phyloP scores from a whole-genome alignment of 176 grass and related monocot genomes.

The Metroxylon sagu region DNA sequence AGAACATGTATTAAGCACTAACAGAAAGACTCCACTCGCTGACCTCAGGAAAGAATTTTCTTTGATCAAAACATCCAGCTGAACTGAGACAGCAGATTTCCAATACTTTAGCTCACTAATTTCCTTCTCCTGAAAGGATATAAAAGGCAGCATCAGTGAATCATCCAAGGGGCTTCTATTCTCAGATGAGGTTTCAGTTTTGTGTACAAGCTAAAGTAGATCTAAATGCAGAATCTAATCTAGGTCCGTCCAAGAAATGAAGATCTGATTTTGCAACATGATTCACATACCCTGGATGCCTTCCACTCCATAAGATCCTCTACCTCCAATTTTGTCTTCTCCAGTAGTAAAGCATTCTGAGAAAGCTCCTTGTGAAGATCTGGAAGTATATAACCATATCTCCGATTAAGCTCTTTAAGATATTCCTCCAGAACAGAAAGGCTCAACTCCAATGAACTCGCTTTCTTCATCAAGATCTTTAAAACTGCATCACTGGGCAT shows the following conservation, averaged over 20 bases:
- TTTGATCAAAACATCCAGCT: slow-evolving; percentile 48
- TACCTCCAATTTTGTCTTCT: slow-evolving; percentile 45
- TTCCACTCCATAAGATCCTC: slow-evolving; percentile 29
- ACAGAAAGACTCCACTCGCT: neutral
- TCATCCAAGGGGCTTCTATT: too few species aligned
- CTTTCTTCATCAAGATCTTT: slow-evolving; percentile 91
- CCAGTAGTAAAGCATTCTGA: slow-evolving; percentile 24
- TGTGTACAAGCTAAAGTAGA: too few species aligned
- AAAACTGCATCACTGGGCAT: slow-evolving; percentile 62
- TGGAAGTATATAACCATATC: slow-evolving; percentile 46
- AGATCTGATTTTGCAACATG: neutral
- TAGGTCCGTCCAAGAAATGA: neutral
- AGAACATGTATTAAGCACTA: too few species aligned
- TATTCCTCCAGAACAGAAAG: slow-evolving; percentile 61
- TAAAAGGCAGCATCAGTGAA: too few species aligned
- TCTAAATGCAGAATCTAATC: too few species aligned
- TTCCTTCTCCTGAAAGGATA: slow-evolving; percentile 41
- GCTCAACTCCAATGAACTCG: slow-evolving; percentile 31
- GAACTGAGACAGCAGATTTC: slow-evolving; percentile 43
- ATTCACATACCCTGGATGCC: slow-evolving; percentile 26
- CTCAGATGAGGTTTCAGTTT: too few species aligned
- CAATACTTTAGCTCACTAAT: slow-evolving; percentile 47
- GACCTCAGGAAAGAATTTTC: slow-evolving; percentile 63
- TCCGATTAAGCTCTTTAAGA: slow-evolving; percentile 45
- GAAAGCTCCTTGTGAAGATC: slow-evolving; percentile 48